Percentiles rank a stretch among this genome's conserved stretches.
These are phyloP conservation scores for Dothideomycetidae sp. DNA, from an alignment of 2,329 filamentous ascomycete species.

Conservation along the genomic window DNA sequence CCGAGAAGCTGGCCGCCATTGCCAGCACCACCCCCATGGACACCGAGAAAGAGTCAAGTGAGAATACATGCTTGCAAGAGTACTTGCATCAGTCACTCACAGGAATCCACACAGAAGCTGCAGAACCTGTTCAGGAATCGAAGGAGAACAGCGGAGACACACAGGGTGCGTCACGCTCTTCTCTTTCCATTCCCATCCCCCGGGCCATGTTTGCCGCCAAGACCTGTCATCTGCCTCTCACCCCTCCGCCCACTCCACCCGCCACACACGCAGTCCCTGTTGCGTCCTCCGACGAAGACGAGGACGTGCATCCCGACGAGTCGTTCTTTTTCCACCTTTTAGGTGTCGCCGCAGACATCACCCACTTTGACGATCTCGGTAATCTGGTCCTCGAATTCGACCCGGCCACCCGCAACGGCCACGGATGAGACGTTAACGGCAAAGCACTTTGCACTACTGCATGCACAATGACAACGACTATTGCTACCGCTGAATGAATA, in stretches of 20 bases:
- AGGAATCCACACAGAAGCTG: conserved; percentile 11
- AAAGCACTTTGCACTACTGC: neutral
- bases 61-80: neutral
- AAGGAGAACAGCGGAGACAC: conserved; percentile 13
- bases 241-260: conserved; percentile 11
- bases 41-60: conserved; percentile 29
- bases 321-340: conserved; percentile 25
- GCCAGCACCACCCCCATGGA: conserved; percentile 42
- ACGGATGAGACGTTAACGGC: conserved; percentile 8
- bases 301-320: conserved; percentile 16
- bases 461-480: neutral
- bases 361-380: conserved; percentile 25
- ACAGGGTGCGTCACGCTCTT: conserved; percentile 15
- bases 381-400: conserved; percentile 25
- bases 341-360: conserved; percentile 26
- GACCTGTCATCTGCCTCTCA: conserved; percentile 11
- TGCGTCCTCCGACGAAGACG: conserved; percentile 10
- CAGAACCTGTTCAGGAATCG: conserved; percentile 12
- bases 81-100: neutral
- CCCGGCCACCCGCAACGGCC: conserved; percentile 17
- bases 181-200: conserved; percentile 14
- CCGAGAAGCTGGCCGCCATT: conserved; percentile 70
- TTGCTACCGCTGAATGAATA: conserved; percentile 21
- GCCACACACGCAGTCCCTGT: conserved; percentile 10
- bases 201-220: conserved; percentile 10